Evolutionary conservation across 768 basidiomycete genomes (phyloP).

Genomic region (Strobilomyces echinocephalus): DNA sequence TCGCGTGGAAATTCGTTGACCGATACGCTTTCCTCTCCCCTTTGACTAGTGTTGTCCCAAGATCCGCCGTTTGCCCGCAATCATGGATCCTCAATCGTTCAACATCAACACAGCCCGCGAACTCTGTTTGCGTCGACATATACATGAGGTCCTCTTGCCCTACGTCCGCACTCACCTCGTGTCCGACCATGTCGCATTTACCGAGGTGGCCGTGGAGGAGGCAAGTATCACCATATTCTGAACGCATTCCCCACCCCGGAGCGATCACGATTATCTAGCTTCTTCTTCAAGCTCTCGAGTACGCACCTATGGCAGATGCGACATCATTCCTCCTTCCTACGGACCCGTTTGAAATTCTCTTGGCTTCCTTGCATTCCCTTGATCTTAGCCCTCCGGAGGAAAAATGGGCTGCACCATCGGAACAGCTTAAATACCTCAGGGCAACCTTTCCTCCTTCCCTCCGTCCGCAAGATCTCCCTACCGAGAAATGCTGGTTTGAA

Average conservation of each 20-base stretch:
- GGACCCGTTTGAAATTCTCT: slow-evolving; percentile 50
- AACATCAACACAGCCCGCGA: slow-evolving; percentile 17
- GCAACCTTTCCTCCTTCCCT: slow-evolving; percentile 11
- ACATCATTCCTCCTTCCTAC: slow-evolving; percentile 47
- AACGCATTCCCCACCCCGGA: background rate
- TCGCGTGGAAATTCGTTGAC: slow-evolving; percentile 2
- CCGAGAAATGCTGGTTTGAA: slow-evolving; percentile 37
- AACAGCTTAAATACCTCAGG: slow-evolving; percentile 18
- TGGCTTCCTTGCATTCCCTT: slow-evolving; percentile 30
- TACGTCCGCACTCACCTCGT: slow-evolving; percentile 54
- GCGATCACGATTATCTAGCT: slow-evolving; percentile 32
- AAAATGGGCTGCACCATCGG: slow-evolving; percentile 33
- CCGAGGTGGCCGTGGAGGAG: slow-evolving; percentile 44
- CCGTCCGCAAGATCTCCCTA: slow-evolving; percentile 27
- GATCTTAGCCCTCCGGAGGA: slow-evolving; percentile 40
- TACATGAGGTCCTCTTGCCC: slow-evolving; percentile 49
- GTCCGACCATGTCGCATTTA: slow-evolving; percentile 51
- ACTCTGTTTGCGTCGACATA: slow-evolving; percentile 37
- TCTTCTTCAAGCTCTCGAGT: slow-evolving; percentile 35
- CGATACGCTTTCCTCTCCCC: background rate
- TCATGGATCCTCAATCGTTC: slow-evolving; percentile 17
- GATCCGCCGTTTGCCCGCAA: background rate
- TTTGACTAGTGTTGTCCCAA: background rate
- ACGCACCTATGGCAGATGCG: slow-evolving; percentile 47
- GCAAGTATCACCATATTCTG: slow-evolving; percentile 24